A percentile compares a stretch with the other conserved stretches of the same genome.
These are phyloP conservation scores for Melastoma malabathricum DNA, from an alignment of 345 rosid genomes.

Conservation along the genomic window DNA sequence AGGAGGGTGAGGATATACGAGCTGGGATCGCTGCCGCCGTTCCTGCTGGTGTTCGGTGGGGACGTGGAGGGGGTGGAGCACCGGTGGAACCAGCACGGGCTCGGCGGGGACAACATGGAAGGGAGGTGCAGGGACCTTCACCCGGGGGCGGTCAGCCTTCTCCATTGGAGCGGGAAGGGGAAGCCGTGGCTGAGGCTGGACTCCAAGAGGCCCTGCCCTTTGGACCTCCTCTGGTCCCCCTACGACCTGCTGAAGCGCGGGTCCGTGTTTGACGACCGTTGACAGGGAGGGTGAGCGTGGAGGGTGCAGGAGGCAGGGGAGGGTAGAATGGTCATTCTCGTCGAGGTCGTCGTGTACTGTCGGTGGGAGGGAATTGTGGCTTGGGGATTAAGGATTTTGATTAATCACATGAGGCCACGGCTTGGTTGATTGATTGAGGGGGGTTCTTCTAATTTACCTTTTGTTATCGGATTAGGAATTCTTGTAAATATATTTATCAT, in stretches of 20 bases:
- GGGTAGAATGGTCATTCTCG: no score
- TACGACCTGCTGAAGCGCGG: constrained; percentile 50
- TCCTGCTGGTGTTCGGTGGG: constrained; percentile 70
- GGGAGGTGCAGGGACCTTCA: constrained; percentile 63
- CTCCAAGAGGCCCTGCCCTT: constrained; percentile 38
- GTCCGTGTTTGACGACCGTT: constrained; percentile 45
- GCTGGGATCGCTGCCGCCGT: constrained; percentile 77
- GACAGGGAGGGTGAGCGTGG: constrained; percentile 8
- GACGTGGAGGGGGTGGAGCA: constrained; percentile 70
- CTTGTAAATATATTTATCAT: no score
- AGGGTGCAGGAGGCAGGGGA: no score
- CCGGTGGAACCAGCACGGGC: constrained; percentile 90
- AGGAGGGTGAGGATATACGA: constrained; percentile 65
- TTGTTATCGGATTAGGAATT: no score
- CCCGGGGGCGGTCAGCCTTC: constrained; percentile 71
- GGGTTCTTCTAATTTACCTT: no score
- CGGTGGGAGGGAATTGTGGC: no score
- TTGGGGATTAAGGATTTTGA: no score
- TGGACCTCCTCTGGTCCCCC: constrained; percentile 65
- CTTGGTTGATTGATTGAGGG: no score
- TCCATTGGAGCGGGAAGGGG: constrained; percentile 92
- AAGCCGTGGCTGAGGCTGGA: constrained; percentile 81
- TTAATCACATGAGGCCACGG: no score
- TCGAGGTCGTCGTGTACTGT: no score
- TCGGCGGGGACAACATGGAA: constrained; percentile 70